Percentiles rank a stretch among this genome's conserved stretches.
phyloP scores from a whole-genome alignment of 331 rosid species.

The Quercus lobata region DNA sequence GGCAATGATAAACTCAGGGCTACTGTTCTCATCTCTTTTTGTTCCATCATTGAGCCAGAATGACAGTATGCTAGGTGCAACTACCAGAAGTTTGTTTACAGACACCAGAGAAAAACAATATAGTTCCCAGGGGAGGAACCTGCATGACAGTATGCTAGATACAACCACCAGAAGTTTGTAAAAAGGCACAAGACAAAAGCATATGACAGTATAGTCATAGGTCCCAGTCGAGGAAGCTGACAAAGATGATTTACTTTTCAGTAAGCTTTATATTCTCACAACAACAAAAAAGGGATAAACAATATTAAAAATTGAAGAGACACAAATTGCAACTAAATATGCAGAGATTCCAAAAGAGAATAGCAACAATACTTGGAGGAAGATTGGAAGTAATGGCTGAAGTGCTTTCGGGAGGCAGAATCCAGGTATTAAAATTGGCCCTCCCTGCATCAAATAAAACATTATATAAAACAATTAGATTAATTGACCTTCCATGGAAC shows the following conservation, averaged over 20 bases:
- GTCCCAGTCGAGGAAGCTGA: background rate
- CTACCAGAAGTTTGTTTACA: background rate
- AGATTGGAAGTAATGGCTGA: slow-evolving; percentile 92
- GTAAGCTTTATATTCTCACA: background rate
- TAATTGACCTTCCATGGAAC: background rate
- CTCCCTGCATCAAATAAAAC: slow-evolving; percentile 66
- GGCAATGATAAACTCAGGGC: background rate
- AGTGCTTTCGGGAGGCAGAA: slow-evolving; percentile 95
- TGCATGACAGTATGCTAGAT: background rate
- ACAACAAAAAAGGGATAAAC: background rate
- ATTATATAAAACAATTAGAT: slow-evolving; percentile 7
- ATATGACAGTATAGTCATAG: background rate
- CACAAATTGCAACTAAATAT: background rate
- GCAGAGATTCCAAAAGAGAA: slow-evolving; percentile 7
- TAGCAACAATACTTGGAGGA: slow-evolving; percentile 67
- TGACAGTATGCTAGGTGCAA: background rate
- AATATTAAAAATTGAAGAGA: background rate
- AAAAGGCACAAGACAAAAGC: background rate
- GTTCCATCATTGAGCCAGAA: background rate
- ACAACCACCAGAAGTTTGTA: background rate
- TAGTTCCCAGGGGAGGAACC: background rate
- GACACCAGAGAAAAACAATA: background rate
- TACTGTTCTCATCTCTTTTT: background rate
- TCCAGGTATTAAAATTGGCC: slow-evolving; percentile 86
- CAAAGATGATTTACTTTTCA: background rate